Conservation (phyloP, 805 yeast genomes). For the Jamesozyma spencerorum region DNA sequence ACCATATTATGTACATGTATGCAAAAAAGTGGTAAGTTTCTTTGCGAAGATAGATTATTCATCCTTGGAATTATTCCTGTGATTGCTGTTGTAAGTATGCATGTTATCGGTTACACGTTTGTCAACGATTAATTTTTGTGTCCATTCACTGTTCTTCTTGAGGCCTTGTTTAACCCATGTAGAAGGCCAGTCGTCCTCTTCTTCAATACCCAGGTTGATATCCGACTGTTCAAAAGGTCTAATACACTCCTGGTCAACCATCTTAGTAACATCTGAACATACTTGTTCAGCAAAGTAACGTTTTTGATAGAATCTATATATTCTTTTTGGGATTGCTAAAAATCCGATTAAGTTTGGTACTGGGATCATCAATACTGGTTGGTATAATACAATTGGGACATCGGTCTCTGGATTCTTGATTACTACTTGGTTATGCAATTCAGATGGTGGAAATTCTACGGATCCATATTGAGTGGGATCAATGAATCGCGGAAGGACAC, state of each 20-base stretch:
- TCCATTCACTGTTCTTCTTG: conserved; percentile 80
- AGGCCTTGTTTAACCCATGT: conserved; percentile 74
- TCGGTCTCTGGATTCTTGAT: conserved; percentile 23
- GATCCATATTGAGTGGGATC: conserved; percentile 45
- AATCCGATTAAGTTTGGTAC: conserved; percentile 78
- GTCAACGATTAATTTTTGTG: conserved; percentile 62
- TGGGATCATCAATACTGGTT: conserved; percentile 69
- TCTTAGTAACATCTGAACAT: conserved; percentile 48
- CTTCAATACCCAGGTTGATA: conserved; percentile 37
- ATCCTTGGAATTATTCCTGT: neutral
- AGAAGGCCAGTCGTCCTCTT: conserved; percentile 81
- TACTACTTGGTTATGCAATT: conserved; percentile 7
- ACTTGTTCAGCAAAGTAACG: conserved; percentile 62
- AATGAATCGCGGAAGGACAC: conserved; percentile 57
- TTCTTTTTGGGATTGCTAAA: conserved; percentile 60
- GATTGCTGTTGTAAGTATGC: conserved; percentile 1
- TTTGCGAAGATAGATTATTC: no score
- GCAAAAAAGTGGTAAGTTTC: no score
- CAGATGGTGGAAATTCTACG: conserved; percentile 42
- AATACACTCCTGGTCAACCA: conserved; percentile 37
- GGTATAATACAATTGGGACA: conserved; percentile 56
- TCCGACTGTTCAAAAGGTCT: conserved; percentile 45
- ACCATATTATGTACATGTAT: no score
- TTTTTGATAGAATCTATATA: conserved; percentile 68
- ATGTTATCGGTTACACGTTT: conserved; percentile 39